Evolutionary conservation across 805 yeast genomes (phyloP), one percentile per base, ranked within the genome.

Genomic region (Torulaspora gathmanii): DNA sequence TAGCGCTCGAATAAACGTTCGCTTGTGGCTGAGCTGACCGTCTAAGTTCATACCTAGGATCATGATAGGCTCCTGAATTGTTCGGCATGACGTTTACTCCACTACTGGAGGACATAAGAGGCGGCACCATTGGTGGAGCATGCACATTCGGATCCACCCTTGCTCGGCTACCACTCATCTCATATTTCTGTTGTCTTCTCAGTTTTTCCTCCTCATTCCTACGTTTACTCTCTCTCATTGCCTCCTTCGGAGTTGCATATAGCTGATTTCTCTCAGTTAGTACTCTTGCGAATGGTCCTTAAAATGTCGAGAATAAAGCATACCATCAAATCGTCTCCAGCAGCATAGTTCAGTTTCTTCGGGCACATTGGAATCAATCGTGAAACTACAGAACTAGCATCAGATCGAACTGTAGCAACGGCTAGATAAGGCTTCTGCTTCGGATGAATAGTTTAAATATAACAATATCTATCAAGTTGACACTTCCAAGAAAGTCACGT

Each of bases 191-290:
- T 23, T 50, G 59, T 30, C 60, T 51, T 47, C 54, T 52, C 23
- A 48, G 35, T 37, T 54, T 55, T 39, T 57, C 65, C 38, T 60
- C 58, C 20, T 58, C 63, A 13, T 49, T 52, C 33, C 54, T 47
- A 29, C 60, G 52, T 37, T 52, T 54, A 9, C 58, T 55, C 11
- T 60, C 61, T 36, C 58, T 58, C 57, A 65, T 47, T 4, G 68
- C 65, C 41, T 65, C 67, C 44, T 64, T 61, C 11, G 70, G 70
- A 1, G 70, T 65, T 1, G 68, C 65, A 49, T 61, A 63, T 15
- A 64, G 49, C 53, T 55, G 36, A 22, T 38, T 36, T 36, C 27
- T 28, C 46, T 40, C 38, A 46, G 55, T 52, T 37, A 36, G 29
- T 43, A 31, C n/a, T 33, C 37, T 16, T 16, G 10, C 23, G 4